These are phyloP conservation scores for Paratinospora sagittata DNA, from an alignment of 164 flowering plant genomes.

Conservation along the genomic window DNA sequence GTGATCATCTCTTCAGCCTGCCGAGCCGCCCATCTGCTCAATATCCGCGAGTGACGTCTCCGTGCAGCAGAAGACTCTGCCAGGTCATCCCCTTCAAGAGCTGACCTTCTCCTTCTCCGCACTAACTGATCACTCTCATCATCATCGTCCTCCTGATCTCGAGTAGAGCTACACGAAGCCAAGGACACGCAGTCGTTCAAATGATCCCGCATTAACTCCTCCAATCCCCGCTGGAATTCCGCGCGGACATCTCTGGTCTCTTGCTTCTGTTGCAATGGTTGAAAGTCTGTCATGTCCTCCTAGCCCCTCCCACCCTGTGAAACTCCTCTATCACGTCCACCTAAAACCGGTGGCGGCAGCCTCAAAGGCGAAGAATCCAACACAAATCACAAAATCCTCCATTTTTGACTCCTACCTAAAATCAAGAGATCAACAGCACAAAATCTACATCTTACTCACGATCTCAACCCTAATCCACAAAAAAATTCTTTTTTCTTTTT, in stretches of 20 bases:
- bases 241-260: constrained; percentile 49
- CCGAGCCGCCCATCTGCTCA: constrained; percentile 92
- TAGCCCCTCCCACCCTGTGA: constrained; percentile 13
- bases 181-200: constrained; percentile 80
- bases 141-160: constrained; percentile 61
- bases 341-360: constrained; percentile 2
- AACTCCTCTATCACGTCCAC: constrained; percentile 11
- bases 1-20: constrained; percentile 99
- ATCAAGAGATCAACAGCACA: constrained; percentile 12
- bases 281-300: constrained; percentile 58
- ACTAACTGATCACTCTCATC: constrained; percentile 79
- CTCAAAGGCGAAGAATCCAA: constrained; percentile 7
- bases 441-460: constrained; percentile 5
- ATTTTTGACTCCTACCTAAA: constrained; percentile 1
- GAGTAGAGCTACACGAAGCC: constrained; percentile 64
- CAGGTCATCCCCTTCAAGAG: constrained; percentile 89
- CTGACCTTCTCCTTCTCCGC: constrained; percentile 76
- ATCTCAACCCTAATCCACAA: constrained; percentile 8
- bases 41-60: constrained; percentile 75
- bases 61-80: constrained; percentile 95
- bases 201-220: constrained; percentile 81
- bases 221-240: constrained; percentile 73
- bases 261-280: constrained; percentile 68
- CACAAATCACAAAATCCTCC: constrained; percentile 6
- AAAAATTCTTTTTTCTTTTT: neutral